Percentiles rank a stretch among this genome's conserved stretches.
These are phyloP conservation scores for Oxyria digyna DNA, from an alignment of 148 eudicot species.

Conservation along the genomic window DNA sequence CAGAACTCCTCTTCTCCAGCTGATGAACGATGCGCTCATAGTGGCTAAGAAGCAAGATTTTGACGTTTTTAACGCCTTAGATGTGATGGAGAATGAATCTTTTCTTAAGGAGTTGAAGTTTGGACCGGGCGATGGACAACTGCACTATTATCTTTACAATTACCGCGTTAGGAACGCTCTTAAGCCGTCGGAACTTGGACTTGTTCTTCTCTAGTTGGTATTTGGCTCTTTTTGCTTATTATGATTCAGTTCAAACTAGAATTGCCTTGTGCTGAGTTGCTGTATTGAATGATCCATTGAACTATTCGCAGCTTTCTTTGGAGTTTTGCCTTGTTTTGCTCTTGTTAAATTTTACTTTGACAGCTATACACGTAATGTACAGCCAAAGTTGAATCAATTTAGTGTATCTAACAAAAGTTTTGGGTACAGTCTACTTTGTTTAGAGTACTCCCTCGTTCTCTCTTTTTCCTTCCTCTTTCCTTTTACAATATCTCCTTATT, in stretches of 20 bases:
- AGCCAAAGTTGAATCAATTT: too few species aligned
- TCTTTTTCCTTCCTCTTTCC: too few species aligned
- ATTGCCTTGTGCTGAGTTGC: background rate
- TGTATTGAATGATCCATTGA: background rate
- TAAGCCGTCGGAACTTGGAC: conserved; percentile 81
- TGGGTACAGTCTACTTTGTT: too few species aligned
- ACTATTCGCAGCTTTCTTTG: background rate
- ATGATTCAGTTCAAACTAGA: background rate
- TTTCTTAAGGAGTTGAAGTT: conserved; percentile 78
- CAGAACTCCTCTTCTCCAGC: conserved; percentile 66
- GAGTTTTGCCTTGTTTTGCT: background rate
- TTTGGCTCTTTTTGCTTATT: background rate
- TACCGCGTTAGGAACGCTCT: conserved; percentile 55
- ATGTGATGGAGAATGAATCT: conserved; percentile 75
- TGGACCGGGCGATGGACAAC: conserved; percentile 91
- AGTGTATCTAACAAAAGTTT: too few species aligned
- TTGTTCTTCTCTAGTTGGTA: conserved; percentile 52
- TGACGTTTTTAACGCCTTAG: conserved; percentile 83
- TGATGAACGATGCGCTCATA: conserved; percentile 85
- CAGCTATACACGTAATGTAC: too few species aligned
- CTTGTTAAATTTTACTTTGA: too few species aligned
- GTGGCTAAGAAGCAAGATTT: conserved; percentile 64
- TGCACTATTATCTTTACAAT: conserved; percentile 86
- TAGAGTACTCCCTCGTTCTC: too few species aligned
- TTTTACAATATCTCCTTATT: too few species aligned